Percentiles rank a stretch among this genome's conserved stretches.
Conservation (phyloP, 164 flowering plant species). For the Sedum album region DNA sequence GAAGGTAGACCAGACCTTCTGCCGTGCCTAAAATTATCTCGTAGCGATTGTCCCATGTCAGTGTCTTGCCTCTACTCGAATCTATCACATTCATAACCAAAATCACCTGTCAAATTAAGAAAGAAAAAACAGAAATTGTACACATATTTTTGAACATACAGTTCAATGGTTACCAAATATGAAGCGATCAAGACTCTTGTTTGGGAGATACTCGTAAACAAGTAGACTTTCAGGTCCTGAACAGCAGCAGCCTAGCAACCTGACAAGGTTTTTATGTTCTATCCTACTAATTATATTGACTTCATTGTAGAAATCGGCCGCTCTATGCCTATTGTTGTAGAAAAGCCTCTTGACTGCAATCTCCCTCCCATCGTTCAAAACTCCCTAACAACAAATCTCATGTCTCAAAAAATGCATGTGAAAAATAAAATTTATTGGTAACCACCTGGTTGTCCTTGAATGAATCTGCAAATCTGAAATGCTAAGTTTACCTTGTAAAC, state of each 20-base stretch:
- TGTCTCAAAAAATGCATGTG: no score
- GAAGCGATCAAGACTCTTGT: constrained; percentile 40
- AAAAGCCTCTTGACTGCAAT: constrained; percentile 75
- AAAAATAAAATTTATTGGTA: no score
- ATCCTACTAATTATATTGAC: constrained; percentile 65
- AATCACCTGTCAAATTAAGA: background rate
- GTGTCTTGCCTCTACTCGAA: constrained; percentile 7
- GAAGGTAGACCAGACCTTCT: constrained; percentile 17
- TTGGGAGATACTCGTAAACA: constrained; percentile 65
- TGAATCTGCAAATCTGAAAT: background rate
- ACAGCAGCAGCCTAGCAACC: constrained; percentile 89
- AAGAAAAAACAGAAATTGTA: constrained; percentile 5
- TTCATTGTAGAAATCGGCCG: no score
- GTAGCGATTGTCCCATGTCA: constrained; percentile 14
- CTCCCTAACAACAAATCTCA: no score
- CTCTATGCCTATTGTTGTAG: constrained; percentile 78
- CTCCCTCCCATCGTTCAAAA: constrained; percentile 41
- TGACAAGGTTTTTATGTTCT: constrained; percentile 67
- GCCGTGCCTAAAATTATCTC: constrained; percentile 17
- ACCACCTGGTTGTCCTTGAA: background rate
- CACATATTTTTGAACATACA: no score
- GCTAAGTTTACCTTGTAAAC: constrained; percentile 48
- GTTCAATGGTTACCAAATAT: constrained; percentile 24
- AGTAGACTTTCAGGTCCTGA: constrained; percentile 93
- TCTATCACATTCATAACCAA: constrained; percentile 1